Percentiles rank a stretch among this genome's conserved stretches.
Evolutionary conservation across 495 filamentous ascomycete species (phyloP).

Genomic region (Podospora anserina): DNA sequence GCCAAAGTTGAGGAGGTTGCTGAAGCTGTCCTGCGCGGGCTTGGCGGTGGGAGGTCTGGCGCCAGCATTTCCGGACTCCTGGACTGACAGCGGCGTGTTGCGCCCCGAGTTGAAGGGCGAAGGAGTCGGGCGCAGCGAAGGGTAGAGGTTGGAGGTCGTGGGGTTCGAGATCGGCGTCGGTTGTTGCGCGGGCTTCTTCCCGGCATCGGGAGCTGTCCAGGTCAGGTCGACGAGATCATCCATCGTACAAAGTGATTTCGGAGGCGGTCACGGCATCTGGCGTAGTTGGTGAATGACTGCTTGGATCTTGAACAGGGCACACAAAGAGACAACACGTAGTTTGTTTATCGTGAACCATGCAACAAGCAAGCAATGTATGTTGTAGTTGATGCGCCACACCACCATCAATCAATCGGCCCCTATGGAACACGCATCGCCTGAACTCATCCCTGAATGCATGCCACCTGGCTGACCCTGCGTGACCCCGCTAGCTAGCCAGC

Average conservation of each 20-base stretch:
- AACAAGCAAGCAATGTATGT: neutral
- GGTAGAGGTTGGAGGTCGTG: constrained; percentile 48
- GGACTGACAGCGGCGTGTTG: constrained; percentile 62
- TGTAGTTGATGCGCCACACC: neutral
- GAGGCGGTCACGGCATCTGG: constrained; percentile 13
- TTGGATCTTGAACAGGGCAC: neutral
- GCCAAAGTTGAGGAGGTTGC: constrained; percentile 76
- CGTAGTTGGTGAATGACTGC: neutral
- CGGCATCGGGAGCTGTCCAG: constrained; percentile 47
- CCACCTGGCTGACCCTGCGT: neutral
- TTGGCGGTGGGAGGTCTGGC: constrained; percentile 57
- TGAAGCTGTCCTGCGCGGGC: constrained; percentile 78
- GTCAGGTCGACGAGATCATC: constrained; percentile 53
- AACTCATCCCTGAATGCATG: neutral
- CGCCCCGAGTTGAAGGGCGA: constrained; percentile 59
- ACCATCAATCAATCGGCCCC: neutral
- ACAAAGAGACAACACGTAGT: constrained; percentile 2
- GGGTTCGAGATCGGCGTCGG: constrained; percentile 50
- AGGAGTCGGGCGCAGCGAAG: constrained; percentile 59
- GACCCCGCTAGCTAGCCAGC: neutral
- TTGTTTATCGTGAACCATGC: neutral
- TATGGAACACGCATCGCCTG: neutral
- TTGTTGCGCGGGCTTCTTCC: constrained; percentile 42
- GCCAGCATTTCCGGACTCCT: constrained; percentile 49
- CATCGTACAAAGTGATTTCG: constrained; percentile 35